phyloP scores from a whole-genome alignment of 345 rosid genomes.

The Salix udensis region DNA sequence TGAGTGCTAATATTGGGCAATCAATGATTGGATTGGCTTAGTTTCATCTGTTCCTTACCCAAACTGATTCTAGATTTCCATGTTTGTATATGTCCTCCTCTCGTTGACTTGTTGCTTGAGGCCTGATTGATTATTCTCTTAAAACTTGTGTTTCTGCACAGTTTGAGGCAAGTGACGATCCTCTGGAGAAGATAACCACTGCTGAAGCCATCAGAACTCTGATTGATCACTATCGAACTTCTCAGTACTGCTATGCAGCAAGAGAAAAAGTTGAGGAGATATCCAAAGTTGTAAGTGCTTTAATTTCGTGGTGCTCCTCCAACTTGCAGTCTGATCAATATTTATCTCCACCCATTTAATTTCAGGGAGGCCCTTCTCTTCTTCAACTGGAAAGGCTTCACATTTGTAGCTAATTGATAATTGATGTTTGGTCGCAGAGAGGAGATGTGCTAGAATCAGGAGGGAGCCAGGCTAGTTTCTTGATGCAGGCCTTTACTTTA shows the following conservation, averaged over 20 bases:
- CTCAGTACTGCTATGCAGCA: constrained; percentile 60
- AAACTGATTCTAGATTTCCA: too few species aligned
- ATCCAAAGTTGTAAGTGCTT: constrained; percentile 70
- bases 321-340: background rate
- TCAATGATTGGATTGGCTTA: background rate
- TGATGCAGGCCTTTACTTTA: constrained; percentile 69
- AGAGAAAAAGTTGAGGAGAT: constrained; percentile 72
- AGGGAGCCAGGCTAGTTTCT: constrained; percentile 95
- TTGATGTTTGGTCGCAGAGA: constrained; percentile 45
- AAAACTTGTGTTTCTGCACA: constrained; percentile 20
- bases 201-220: constrained; percentile 70
- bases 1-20: too few species aligned
- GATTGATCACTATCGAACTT: constrained; percentile 57
- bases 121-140: too few species aligned
- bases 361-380: too few species aligned
- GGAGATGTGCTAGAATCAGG: constrained; percentile 87
- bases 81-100: too few species aligned
- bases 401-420: background rate
- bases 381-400: background rate
- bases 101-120: too few species aligned
- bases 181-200: constrained; percentile 78
- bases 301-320: background rate
- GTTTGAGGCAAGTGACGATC: constrained; percentile 75
- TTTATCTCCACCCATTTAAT: too few species aligned
- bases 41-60: too few species aligned